Conservation (phyloP, 2,329 filamentous ascomycete species). For the Exophiala mesophila region DNA sequence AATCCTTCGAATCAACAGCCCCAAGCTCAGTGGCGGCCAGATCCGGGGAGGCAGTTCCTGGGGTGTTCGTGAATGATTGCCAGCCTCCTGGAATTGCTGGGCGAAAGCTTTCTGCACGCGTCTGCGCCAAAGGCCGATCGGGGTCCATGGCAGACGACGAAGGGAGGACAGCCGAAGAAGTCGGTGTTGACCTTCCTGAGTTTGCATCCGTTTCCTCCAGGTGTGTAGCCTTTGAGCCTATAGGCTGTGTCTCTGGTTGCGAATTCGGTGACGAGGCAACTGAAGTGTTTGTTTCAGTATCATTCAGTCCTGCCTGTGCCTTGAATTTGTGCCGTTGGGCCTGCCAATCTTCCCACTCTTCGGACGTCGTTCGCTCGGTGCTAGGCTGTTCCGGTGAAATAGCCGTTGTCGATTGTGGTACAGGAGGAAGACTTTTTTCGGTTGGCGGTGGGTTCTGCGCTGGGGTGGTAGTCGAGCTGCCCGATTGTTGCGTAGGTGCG, state of each 20-base stretch:
- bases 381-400: neutral
- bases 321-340: slow-evolving; percentile 14
- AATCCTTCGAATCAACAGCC: too few relatives aligned
- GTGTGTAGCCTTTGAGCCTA: slow-evolving; percentile 49
- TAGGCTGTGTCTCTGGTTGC: slow-evolving; percentile 42
- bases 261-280: slow-evolving; percentile 20
- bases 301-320: slow-evolving; percentile 3
- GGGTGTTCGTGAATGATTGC: slow-evolving; percentile 43
- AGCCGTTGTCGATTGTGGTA: too few relatives aligned
- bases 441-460: too few relatives aligned
- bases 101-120: slow-evolving; percentile 41
- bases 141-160: slow-evolving; percentile 5
- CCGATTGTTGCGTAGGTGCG: too few relatives aligned
- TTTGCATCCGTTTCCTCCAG: slow-evolving; percentile 46
- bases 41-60: slow-evolving; percentile 6
- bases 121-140: slow-evolving; percentile 17
- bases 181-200: slow-evolving; percentile 23
- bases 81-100: slow-evolving; percentile 51
- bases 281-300: slow-evolving; percentile 2
- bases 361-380: slow-evolving; percentile 9
- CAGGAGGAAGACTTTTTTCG: slow-evolving; percentile 19
- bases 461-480: too few relatives aligned
- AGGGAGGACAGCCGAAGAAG: slow-evolving; percentile 1
- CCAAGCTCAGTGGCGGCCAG: too few relatives aligned
- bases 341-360: slow-evolving; percentile 18